These are phyloP conservation scores for Aspergillus coremiiformis DNA, from an alignment of 495 filamentous ascomycete genomes.

Conservation along the genomic window DNA sequence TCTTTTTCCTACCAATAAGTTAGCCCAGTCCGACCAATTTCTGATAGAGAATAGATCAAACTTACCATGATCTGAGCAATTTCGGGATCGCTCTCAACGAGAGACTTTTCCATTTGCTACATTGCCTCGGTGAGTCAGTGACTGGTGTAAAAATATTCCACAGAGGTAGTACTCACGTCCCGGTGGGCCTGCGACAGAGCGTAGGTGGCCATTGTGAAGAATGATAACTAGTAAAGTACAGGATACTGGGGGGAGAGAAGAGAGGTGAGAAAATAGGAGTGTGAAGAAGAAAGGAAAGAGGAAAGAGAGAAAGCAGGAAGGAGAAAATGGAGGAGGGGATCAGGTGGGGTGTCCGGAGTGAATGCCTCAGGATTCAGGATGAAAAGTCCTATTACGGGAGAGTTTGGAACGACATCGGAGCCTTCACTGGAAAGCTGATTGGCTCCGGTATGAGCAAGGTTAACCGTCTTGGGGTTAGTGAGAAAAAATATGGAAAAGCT, in stretches of 20 bases:
- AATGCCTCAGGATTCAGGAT: constrained; percentile 19
- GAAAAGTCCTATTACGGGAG: neutral
- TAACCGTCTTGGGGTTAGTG: neutral
- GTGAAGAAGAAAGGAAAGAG: constrained; percentile 1
- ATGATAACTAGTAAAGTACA: constrained; percentile 7
- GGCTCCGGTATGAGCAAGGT: neutral
- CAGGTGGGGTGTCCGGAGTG: constrained; percentile 4
- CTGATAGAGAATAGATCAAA: constrained; percentile 33
- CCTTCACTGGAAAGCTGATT: neutral
- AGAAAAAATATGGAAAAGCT: neutral
- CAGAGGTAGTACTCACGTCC: constrained; percentile 54
- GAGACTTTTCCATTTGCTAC: constrained; percentile 83
- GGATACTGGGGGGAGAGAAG: constrained; percentile 8
- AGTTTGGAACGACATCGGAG: constrained; percentile 16
- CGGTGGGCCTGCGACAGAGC: constrained; percentile 83
- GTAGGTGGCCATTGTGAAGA: constrained; percentile 57
- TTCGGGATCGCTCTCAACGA: constrained; percentile 82
- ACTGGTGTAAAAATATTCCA: constrained; percentile 7
- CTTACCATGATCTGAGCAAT: constrained; percentile 89
- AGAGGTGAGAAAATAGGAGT: constrained; percentile 12
- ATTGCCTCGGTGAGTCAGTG: constrained; percentile 43
- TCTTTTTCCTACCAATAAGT: constrained; percentile 62
- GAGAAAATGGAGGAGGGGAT: constrained; percentile 5
- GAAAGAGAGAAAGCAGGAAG: constrained; percentile 1
- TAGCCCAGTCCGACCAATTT: neutral